These are phyloP conservation scores for Thelephora aurantiotincta DNA, from an alignment of 768 basidiomycete species.

Conservation along the genomic window DNA sequence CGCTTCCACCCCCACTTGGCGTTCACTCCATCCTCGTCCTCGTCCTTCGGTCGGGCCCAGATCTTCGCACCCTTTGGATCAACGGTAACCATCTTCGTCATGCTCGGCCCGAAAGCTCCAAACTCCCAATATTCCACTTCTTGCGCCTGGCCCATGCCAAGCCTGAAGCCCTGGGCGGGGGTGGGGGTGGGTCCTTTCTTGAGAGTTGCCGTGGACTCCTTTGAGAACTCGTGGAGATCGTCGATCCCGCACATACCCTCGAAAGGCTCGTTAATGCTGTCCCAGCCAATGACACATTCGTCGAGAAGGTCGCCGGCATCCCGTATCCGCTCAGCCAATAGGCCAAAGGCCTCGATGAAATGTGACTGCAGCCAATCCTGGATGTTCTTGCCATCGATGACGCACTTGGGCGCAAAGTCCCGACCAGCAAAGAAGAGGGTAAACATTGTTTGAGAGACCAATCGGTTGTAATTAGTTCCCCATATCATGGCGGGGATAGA, in stretches of 20 bases:
- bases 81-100: slow-evolving; percentile 61
- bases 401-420: slow-evolving; percentile 80
- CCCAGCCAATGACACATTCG: slow-evolving; percentile 91
- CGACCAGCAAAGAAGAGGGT: slow-evolving; percentile 90
- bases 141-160: slow-evolving; percentile 81
- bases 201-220: slow-evolving; percentile 51
- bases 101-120: slow-evolving; percentile 60
- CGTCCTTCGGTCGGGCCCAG: slow-evolving; percentile 53
- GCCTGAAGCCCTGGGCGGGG: slow-evolving; percentile 65
- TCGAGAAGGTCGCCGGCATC: slow-evolving; percentile 71
- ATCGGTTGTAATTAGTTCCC: slow-evolving; percentile 89
- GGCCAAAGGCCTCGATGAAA: slow-evolving; percentile 61
- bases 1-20: slow-evolving; percentile 78
- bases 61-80: slow-evolving; percentile 73
- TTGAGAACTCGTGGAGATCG: slow-evolving; percentile 53
- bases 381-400: slow-evolving; percentile 84
- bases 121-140: slow-evolving; percentile 78
- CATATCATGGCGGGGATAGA: slow-evolving; percentile 89
- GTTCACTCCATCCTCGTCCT: slow-evolving; percentile 35
- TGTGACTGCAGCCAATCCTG: slow-evolving; percentile 78
- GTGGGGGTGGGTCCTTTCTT: slow-evolving; percentile 85
- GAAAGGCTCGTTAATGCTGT: slow-evolving; percentile 88
- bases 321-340: slow-evolving; percentile 60
- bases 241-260: slow-evolving; percentile 68
- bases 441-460: slow-evolving; percentile 80